Evolutionary conservation across 495 filamentous ascomycete species (phyloP).

Genomic region (Chlorociboria aeruginascens): DNA sequence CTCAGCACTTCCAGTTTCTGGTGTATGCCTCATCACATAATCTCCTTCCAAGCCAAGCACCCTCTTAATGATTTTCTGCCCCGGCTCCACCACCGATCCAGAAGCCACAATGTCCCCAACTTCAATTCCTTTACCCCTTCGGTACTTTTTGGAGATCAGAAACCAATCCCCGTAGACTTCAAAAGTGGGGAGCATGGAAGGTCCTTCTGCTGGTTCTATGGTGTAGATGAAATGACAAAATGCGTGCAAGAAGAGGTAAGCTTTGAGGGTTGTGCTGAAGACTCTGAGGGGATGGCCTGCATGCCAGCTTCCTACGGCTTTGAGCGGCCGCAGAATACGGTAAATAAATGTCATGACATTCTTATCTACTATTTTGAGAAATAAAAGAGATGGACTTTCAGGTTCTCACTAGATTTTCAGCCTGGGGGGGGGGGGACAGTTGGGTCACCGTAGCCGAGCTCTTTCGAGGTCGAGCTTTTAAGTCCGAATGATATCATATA

Average conservation of each 20-base stretch:
- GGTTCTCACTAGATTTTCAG: constrained; percentile 1
- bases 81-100: constrained; percentile 54
- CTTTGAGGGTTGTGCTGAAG: constrained; percentile 26
- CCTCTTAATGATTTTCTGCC: constrained; percentile 60
- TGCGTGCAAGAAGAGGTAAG: constrained; percentile 42
- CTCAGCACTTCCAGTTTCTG: constrained; percentile 28
- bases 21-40: constrained; percentile 66
- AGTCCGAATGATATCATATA: too few species aligned
- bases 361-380: background rate
- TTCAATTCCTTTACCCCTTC: constrained; percentile 52
- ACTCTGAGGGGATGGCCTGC: constrained; percentile 8
- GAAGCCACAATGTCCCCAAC: constrained; percentile 80
- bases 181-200: constrained; percentile 76
- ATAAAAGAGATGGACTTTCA: background rate
- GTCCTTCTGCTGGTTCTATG: constrained; percentile 44
- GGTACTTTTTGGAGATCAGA: constrained; percentile 50
- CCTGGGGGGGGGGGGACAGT: background rate
- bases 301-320: background rate
- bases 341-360: constrained; percentile 6
- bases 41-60: constrained; percentile 83
- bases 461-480: background rate
- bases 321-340: background rate
- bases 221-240: constrained; percentile 40
- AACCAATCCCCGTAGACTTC: constrained; percentile 51
- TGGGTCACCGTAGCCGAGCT: background rate